Conservation (phyloP, 2,329 filamentous ascomycete genomes). For the Myrmaecium sp. region DNA sequence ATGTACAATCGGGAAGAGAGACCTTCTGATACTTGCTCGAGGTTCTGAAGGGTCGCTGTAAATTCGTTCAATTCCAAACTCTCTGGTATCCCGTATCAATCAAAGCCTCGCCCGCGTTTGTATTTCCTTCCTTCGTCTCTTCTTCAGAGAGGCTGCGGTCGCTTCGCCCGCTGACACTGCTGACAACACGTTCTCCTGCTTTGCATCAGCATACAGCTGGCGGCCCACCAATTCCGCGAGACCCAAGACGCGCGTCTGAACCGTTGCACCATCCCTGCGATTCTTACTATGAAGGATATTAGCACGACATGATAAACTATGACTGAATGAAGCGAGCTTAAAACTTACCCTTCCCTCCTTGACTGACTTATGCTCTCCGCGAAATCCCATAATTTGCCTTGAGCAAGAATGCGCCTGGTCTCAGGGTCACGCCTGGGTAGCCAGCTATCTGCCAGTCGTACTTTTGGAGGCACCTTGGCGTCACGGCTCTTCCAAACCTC, state of each 20-base stretch:
- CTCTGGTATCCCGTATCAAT: not conserved
- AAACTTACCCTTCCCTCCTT: slow-evolving; percentile 54
- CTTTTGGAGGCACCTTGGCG: slow-evolving; percentile 39
- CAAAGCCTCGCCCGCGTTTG: not conserved
- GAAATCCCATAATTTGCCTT: slow-evolving; percentile 79
- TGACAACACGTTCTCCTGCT: slow-evolving; percentile 1
- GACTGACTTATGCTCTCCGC: slow-evolving; percentile 72
- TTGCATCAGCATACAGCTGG: slow-evolving; percentile 42
- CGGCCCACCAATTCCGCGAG: slow-evolving; percentile 60
- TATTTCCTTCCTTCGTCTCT: not conserved
- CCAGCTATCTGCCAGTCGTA: slow-evolving; percentile 62
- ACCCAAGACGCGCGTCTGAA: slow-evolving; percentile 62
- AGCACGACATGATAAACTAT: not conserved
- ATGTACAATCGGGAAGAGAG: too few species aligned
- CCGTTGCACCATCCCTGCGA: slow-evolving; percentile 77
- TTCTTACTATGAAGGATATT: slow-evolving; percentile 45
- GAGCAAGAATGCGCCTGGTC: slow-evolving; percentile 45
- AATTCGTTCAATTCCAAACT: not conserved
- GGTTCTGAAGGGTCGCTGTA: too few species aligned
- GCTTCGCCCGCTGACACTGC: not conserved
- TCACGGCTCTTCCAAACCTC: slow-evolving; percentile 50
- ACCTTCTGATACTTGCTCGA: too few species aligned
- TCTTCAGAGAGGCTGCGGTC: not conserved
- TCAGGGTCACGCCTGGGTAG: slow-evolving; percentile 45
- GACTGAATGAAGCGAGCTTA: not conserved